Evolutionary conservation across 2,329 filamentous ascomycete genomes (phyloP), one percentile per base, ranked within the genome.

Genomic region (Talaromyces sp.): DNA sequence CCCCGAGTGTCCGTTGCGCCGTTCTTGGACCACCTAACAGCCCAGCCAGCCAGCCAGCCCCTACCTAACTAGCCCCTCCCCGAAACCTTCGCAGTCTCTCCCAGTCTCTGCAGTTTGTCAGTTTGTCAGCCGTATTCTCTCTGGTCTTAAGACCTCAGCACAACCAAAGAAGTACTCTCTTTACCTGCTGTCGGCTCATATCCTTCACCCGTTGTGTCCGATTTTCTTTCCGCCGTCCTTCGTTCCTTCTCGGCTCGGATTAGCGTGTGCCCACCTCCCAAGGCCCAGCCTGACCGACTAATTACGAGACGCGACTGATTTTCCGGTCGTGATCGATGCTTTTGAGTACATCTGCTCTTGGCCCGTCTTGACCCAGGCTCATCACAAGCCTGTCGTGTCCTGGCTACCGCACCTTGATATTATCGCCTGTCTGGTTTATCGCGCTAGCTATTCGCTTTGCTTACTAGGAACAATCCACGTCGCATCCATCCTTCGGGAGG

Each of bases 371-470:
- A 73, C 72, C 68, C 69, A 70, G 70, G 69, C 71, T 71, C 67
- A 69, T 73, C 71, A 70, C 69, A 70, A 69, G 70, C 70, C 74
- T 73, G 72, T 69, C 73, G 73, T 72, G 72, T 75, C 72, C 74
- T 76, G 74, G 72, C 73, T 70, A 73, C 72, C 71, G 70, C 69
- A 72, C 73, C 70, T 72, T 74, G 73, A 76, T 74, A 74, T 69
- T 74, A 54, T 27, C 22, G n/a, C 4, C 24, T 43, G 16, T 47
- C 47, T 54, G 60, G 45, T 54, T 54, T 56, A 64, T 49, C 56
- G 64, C 66, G 64, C 60, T 14, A 39, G 47, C 60, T 47, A 60
- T 39, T 19, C 33, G 31, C 19, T 13, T 56, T 56, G 52, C 4
- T 22, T 39, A 5, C 11, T 22, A 14, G 16, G 8, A 37, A 37